These are phyloP conservation scores for Orbilia quercus DNA, from an alignment of 2,329 filamentous ascomycete genomes.

Conservation along the genomic window DNA sequence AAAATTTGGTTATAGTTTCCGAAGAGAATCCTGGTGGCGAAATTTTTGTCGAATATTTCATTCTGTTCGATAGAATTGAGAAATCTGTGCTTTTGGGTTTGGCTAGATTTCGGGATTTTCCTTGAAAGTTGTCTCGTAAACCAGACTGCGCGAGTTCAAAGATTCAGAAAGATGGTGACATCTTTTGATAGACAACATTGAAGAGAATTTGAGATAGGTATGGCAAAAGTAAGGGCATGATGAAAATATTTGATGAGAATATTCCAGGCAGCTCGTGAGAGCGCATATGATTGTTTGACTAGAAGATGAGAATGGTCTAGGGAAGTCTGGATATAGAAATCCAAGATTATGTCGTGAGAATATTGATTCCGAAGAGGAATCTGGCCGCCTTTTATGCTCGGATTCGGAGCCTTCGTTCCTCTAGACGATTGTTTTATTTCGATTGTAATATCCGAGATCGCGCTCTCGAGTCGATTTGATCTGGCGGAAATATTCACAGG, in stretches of 20 bases:
- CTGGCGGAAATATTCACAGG: not conserved
- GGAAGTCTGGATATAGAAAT: not conserved
- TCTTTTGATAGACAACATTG: too few relatives aligned
- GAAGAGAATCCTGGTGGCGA: too few relatives aligned
- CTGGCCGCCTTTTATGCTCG: constrained; percentile 16
- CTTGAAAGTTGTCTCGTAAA: too few relatives aligned
- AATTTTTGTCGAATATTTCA: not conserved
- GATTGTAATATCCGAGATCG: not conserved
- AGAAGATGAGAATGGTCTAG: not conserved
- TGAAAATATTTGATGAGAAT: too few relatives aligned
- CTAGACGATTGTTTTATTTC: not conserved
- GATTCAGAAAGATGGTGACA: too few relatives aligned
- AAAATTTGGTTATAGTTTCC: not conserved
- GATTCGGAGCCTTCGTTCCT: not conserved
- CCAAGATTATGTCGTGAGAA: not conserved
- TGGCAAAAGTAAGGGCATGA: too few relatives aligned
- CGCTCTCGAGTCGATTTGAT: not conserved
- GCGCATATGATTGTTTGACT: too few relatives aligned
- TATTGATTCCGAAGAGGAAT: not conserved
- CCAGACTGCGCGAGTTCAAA: too few relatives aligned
- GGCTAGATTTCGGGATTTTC: too few relatives aligned
- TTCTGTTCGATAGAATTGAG: constrained; percentile 1
- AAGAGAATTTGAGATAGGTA: not conserved
- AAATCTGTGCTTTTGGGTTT: too few relatives aligned
- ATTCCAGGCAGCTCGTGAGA: too few relatives aligned